Base-by-base conservation (phyloP, 1,284 basidiomycete genomes). In the Fomitopsis betulina region DNA sequence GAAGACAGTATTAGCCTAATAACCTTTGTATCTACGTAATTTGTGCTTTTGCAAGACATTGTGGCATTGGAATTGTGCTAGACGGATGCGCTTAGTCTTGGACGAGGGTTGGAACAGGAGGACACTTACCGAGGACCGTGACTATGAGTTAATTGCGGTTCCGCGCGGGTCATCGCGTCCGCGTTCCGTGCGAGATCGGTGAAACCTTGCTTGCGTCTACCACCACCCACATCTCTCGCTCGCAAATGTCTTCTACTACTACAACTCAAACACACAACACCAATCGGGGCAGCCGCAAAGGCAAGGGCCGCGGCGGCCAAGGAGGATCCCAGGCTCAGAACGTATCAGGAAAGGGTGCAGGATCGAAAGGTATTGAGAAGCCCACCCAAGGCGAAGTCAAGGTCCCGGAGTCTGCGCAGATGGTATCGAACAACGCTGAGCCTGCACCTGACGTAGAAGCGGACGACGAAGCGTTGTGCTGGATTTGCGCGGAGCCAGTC, bases 401-500 rank as follows among this genome's bases (percentile, higher is more conserved):
- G 52, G n/a, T 50, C 5, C 33, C 58, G 13, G 57, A 59, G 43
- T 54, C 55, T 9, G 58, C 58, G 27, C 53, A 56, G 3, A 37
- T 54, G 12, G 56, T 49, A 19, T 58, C 55, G 4, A 43, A 54
- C 23, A 51, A 58, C 5, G 21, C 49, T n/a, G 57, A 53, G 42
- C 54, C 54, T 42, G 43, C 61, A 13, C 58, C 51, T 2, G 60
- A 59, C 0, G 56, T 50, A 2, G 64, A 66, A 17, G 63, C 53
- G 32, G 76, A 79, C 53, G 79, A 81, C 68, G 69, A 75, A 50
- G 65, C 79, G 15, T 72, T 89, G 4, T 99, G 97, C 76, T 96
- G 89, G 80, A 98, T 99, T 72, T 99, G 96, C 68, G 95, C 96
- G 1, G 95, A 99, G 70, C 90, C 91, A 2, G 86, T 98, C 71